Percentiles rank a stretch among this genome's conserved stretches.
Evolutionary conservation across 345 rosid species (phyloP).

Genomic region (Bruguiera sexangula): DNA sequence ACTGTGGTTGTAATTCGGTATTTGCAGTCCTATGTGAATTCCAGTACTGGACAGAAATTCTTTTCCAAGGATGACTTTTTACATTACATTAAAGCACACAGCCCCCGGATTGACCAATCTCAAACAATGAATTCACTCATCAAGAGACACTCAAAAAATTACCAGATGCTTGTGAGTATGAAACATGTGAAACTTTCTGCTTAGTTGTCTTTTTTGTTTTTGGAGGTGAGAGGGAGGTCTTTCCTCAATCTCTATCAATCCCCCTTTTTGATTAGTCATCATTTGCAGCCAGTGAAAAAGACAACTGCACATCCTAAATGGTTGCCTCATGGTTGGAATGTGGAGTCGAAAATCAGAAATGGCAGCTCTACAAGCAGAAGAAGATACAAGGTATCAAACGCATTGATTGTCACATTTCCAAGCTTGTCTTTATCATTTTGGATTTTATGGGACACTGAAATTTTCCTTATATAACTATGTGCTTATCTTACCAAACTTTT

Average conservation of each 20-base stretch:
- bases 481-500: too few species aligned
- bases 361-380: conserved; percentile 26
- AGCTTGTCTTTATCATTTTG: not conserved
- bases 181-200: not conserved
- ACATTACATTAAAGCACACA: conserved; percentile 19
- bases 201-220: not conserved
- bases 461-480: not conserved
- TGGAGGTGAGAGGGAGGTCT: not conserved
- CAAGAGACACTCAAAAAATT: conserved; percentile 9
- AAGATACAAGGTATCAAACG: conserved; percentile 35
- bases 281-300: conserved; percentile 15
- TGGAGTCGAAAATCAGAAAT: conserved; percentile 24
- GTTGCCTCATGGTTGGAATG: conserved; percentile 42
- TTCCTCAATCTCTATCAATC: not conserved
- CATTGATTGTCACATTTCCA: not conserved
- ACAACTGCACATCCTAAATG: conserved; percentile 30
- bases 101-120: conserved; percentile 15
- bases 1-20: conserved; percentile 1
- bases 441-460: not conserved
- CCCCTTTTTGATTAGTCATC: not conserved
- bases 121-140: not conserved
- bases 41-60: conserved; percentile 40
- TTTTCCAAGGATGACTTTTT: conserved; percentile 49
- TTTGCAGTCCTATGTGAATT: conserved; percentile 43
- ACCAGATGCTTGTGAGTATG: conserved; percentile 27